A percentile compares a stretch with the other conserved stretches of the same genome.
Conservation (phyloP, 371 early-diverging fungal species). For the Mucor piriformis region DNA sequence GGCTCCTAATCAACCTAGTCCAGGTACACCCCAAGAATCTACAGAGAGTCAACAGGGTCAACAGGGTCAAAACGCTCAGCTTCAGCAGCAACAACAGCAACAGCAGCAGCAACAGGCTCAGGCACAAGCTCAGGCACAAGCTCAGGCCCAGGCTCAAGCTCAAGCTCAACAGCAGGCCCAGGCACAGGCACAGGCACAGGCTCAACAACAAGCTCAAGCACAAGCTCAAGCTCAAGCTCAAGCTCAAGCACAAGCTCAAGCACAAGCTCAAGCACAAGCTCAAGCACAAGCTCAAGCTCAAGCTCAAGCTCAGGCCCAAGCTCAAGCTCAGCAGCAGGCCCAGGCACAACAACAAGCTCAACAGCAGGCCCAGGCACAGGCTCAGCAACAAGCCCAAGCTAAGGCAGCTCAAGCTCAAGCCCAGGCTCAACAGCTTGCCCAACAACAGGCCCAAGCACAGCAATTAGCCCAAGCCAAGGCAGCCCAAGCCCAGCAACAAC, state of each 20-base stretch:
- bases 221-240: slow-evolving; percentile 32
- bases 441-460: slow-evolving; percentile 1
- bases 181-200: slow-evolving; percentile 27
- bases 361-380: slow-evolving; percentile 28
- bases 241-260: slow-evolving; percentile 9
- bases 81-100: slow-evolving; percentile 3
- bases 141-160: slow-evolving; percentile 34
- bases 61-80: slow-evolving; percentile 11
- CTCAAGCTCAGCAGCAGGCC: slow-evolving; percentile 28
- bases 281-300: slow-evolving; percentile 3
- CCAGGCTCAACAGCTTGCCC: slow-evolving; percentile 4
- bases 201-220: slow-evolving; percentile 23
- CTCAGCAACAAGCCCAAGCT: slow-evolving; percentile 22
- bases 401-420: slow-evolving; percentile 37
- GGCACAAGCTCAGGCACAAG: slow-evolving; percentile 46
- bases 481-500: slow-evolving; percentile 29
- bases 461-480: not conserved
- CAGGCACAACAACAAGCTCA: slow-evolving; percentile 38
- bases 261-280: not conserved
- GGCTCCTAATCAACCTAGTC: slow-evolving; percentile 21
- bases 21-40: not conserved
- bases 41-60: not conserved
- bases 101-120: slow-evolving; percentile 26
- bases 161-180: slow-evolving; percentile 38
- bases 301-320: slow-evolving; percentile 37